A percentile compares a stretch with the other conserved stretches of the same genome.
These are phyloP conservation scores for Hypoxylon cercidicola DNA, from an alignment of 495 filamentous ascomycete genomes.

Conservation along the genomic window DNA sequence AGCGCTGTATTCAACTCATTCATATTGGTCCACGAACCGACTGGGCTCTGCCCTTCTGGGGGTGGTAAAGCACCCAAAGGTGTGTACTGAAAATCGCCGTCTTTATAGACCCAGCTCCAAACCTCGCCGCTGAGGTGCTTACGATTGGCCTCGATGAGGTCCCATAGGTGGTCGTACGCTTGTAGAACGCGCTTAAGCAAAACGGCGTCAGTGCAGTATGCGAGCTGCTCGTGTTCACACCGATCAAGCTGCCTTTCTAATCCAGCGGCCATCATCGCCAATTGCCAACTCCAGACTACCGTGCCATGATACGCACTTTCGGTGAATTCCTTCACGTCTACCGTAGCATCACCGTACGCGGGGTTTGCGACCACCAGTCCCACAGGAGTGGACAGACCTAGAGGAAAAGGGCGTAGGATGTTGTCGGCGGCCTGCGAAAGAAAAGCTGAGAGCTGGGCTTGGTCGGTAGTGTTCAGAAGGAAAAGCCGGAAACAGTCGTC, in stretches of 20 bases:
- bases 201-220: constrained; percentile 60
- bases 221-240: constrained; percentile 50
- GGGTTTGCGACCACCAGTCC: constrained; percentile 71
- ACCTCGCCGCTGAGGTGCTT: constrained; percentile 66
- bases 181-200: constrained; percentile 61
- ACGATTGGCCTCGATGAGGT: constrained; percentile 65
- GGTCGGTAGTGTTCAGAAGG: constrained; percentile 68
- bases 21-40: constrained; percentile 31
- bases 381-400: constrained; percentile 66
- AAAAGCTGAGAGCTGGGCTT: constrained; percentile 65
- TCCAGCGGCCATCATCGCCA: constrained; percentile 72
- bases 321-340: constrained; percentile 63
- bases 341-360: constrained; percentile 62
- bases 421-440: constrained; percentile 66
- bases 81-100: constrained; percentile 59
- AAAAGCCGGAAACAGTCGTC: constrained; percentile 73
- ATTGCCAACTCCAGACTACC: constrained; percentile 73
- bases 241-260: constrained; percentile 60
- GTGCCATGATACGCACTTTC: constrained; percentile 71
- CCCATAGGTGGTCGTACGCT: constrained; percentile 71
- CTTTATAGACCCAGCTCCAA: constrained; percentile 69
- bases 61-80: constrained; percentile 64
- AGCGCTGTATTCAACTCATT: constrained; percentile 13
- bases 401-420: constrained; percentile 66
- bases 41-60: constrained; percentile 57